phyloP scores from a whole-genome alignment of 768 basidiomycete genomes.

The Pulveroboletus frians region DNA sequence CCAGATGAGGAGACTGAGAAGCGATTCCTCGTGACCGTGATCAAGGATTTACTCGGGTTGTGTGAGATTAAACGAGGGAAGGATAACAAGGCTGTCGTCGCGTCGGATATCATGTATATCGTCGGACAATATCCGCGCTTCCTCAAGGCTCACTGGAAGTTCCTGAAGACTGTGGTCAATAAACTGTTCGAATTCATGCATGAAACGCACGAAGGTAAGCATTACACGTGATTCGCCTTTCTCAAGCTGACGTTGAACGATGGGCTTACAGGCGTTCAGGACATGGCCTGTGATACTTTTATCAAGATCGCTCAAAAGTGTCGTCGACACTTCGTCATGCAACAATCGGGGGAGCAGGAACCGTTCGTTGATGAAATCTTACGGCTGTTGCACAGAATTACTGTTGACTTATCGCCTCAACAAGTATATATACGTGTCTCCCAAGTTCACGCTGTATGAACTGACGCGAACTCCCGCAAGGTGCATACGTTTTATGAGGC shows the following conservation, averaged over 20 bases:
- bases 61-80: slow-evolving; percentile 99
- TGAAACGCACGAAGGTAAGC: slow-evolving; percentile 90
- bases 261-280: slow-evolving; percentile 75
- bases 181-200: slow-evolving; percentile 99
- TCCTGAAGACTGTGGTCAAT: slow-evolving; percentile 99
- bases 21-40: slow-evolving; percentile 96
- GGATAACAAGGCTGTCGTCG: slow-evolving; percentile 99
- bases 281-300: slow-evolving; percentile 99
- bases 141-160: slow-evolving; percentile 99
- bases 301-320: slow-evolving; percentile 99
- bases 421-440: slow-evolving; percentile 40
- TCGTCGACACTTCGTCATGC: slow-evolving; percentile 96
- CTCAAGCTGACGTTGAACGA: slow-evolving; percentile 1
- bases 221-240: background rate
- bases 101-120: slow-evolving; percentile 96
- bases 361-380: slow-evolving; percentile 98
- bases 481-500: slow-evolving; percentile 99
- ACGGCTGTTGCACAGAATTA: slow-evolving; percentile 85
- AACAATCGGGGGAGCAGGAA: slow-evolving; percentile 93
- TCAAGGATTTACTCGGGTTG: slow-evolving; percentile 95
- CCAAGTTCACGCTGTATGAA: background rate
- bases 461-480: slow-evolving; percentile 21
- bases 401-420: slow-evolving; percentile 88
- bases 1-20: slow-evolving; percentile 98
- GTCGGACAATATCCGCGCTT: slow-evolving; percentile 99